A percentile compares a stretch with the other conserved stretches of the same genome.
Evolutionary conservation across 2,329 filamentous ascomycete genomes (phyloP).

Genomic region (Aspergillus melleus): DNA sequence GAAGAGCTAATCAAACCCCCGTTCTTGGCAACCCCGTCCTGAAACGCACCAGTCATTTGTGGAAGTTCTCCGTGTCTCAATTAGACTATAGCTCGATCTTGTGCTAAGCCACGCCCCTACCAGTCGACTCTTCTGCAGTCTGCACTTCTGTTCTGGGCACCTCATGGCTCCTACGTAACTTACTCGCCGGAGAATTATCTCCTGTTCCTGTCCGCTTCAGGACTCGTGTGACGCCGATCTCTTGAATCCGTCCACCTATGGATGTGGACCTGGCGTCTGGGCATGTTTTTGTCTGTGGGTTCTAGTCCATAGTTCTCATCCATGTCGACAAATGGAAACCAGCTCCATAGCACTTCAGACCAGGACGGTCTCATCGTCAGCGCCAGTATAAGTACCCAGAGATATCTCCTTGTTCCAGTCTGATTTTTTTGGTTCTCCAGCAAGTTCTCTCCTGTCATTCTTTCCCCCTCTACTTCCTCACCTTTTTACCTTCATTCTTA

Average conservation of each 20-base stretch:
- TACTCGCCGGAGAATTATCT: background rate
- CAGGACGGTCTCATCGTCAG: background rate
- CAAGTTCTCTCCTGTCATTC: conserved; percentile 6
- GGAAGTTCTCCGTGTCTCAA: conserved; percentile 5
- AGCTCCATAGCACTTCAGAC: background rate
- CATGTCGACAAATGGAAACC: background rate
- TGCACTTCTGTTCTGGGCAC: background rate
- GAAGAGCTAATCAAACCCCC: conserved; percentile 1
- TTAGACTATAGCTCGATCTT: background rate
- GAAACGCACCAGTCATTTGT: conserved; percentile 9
- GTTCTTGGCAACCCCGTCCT: conserved; percentile 5
- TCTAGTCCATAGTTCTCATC: background rate
- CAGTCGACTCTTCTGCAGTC: background rate
- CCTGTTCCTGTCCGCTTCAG: background rate
- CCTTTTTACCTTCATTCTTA: background rate
- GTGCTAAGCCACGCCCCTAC: background rate
- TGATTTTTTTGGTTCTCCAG: background rate
- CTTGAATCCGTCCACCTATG: conserved; percentile 2
- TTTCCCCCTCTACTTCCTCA: conserved; percentile 4
- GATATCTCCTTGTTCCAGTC: background rate
- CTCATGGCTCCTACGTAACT: background rate
- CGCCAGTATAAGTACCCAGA: background rate
- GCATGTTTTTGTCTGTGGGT: background rate
- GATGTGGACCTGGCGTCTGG: background rate
- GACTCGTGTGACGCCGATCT: background rate